A percentile compares a stretch with the other conserved stretches of the same genome.
Conservation (phyloP, 495 filamentous ascomycete species). For the Astrothelium macrocarpum region DNA sequence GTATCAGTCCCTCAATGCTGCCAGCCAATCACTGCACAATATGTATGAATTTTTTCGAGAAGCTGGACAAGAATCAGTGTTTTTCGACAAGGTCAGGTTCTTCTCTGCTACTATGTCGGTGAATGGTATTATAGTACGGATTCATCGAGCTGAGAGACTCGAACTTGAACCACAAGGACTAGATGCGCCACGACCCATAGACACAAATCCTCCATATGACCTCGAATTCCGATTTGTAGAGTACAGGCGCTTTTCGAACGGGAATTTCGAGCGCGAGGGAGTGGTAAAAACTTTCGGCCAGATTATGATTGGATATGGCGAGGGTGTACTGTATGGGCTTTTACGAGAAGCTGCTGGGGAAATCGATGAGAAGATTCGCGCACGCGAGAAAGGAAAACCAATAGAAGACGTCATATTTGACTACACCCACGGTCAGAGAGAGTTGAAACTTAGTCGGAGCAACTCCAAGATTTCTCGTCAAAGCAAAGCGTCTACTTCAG, state of each 20-base stretch:
- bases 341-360: neutral
- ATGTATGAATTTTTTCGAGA: constrained; percentile 3
- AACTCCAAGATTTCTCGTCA: neutral
- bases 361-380: neutral
- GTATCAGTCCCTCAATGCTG: neutral
- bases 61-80: neutral
- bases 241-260: neutral
- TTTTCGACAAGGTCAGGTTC: neutral
- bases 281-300: neutral
- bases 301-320: neutral
- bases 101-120: neutral
- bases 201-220: neutral
- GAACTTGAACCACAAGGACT: neutral
- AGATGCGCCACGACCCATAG: neutral
- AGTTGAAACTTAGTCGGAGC: neutral
- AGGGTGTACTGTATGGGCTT: neutral
- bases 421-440: neutral
- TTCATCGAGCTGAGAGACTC: neutral
- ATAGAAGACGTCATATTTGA: neutral
- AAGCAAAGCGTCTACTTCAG: neutral
- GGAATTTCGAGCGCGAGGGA: neutral
- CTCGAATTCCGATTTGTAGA: neutral
- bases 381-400: neutral
- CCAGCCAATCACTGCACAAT: neutral
- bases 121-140: neutral